Percentiles rank a stretch among this genome's conserved stretches.
Conservation (phyloP, 2,329 filamentous ascomycete genomes). For the Aureobasidium sp. region DNA sequence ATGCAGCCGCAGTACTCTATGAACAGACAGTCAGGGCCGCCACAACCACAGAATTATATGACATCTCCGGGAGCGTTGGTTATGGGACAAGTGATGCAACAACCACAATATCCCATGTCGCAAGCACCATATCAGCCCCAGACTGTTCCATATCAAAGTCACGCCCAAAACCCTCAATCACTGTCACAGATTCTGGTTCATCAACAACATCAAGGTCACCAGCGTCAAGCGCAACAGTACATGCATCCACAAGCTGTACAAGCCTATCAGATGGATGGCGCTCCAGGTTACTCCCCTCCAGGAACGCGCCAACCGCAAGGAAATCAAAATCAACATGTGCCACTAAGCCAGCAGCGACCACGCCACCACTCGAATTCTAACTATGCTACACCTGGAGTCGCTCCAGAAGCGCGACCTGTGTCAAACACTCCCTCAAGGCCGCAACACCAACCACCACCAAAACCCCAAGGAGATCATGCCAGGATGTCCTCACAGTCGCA, state of each 20-base stretch:
- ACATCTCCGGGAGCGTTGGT: not conserved
- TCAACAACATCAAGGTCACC: slow-evolving; percentile 29
- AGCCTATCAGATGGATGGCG: slow-evolving; percentile 7
- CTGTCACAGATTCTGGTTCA: slow-evolving; percentile 24
- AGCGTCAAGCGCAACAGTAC: slow-evolving; percentile 21
- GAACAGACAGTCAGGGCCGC: not conserved
- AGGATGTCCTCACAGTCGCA: not conserved
- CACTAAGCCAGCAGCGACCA: not conserved
- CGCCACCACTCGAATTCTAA: not conserved
- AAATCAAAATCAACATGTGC: not conserved
- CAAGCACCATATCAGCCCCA: slow-evolving; percentile 12
- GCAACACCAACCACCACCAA: slow-evolving; percentile 17
- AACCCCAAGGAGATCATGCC: slow-evolving; percentile 10
- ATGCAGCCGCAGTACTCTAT: slow-evolving; percentile 17
- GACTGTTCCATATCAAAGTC: slow-evolving; percentile 26
- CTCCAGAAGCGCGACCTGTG: not conserved
- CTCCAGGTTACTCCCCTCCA: not conserved
- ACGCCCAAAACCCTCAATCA: slow-evolving; percentile 27
- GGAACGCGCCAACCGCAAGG: not conserved
- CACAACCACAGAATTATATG: not conserved
- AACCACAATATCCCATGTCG: slow-evolving; percentile 2
- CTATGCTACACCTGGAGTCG: not conserved
- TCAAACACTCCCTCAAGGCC: slow-evolving; percentile 11
- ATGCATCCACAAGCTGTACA: slow-evolving; percentile 11
- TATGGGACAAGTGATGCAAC: slow-evolving; percentile 4